phyloP scores from a whole-genome alignment of 345 rosid genomes.

The Syzygium aromaticum region DNA sequence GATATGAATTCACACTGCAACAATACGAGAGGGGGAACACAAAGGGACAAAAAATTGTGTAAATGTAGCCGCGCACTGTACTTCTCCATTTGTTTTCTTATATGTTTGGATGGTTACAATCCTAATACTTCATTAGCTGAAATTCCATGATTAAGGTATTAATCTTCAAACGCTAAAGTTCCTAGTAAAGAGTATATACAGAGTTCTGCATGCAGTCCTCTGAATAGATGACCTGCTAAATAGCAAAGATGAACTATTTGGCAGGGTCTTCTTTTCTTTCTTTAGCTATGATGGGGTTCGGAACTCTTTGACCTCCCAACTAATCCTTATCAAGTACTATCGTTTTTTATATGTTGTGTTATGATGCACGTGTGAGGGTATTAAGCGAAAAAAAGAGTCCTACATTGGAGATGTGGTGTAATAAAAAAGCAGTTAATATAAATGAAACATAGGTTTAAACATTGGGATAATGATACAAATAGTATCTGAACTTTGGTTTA shows the following conservation, averaged over 20 bases:
- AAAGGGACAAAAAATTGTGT: background rate
- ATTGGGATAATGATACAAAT: no score
- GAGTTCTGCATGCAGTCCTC: background rate
- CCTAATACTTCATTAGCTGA: background rate
- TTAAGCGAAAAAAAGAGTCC: background rate
- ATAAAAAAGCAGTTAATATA: background rate
- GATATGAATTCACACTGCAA: background rate
- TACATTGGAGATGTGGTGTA: background rate
- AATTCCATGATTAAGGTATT: background rate
- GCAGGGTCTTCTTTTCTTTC: background rate
- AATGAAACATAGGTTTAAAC: background rate
- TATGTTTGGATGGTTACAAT: background rate
- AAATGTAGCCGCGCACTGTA: background rate
- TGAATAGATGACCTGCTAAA: background rate
- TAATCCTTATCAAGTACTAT: background rate
- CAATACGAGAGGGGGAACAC: background rate
- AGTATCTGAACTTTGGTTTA: no score
- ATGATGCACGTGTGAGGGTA: background rate
- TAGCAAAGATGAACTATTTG: background rate
- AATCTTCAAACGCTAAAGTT: background rate
- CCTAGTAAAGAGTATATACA: background rate
- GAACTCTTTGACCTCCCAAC: no score
- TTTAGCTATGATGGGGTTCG: background rate
- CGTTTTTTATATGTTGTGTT: background rate
- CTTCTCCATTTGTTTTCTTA: background rate